Evolutionary conservation across 805 yeast genomes (phyloP).

Genomic region (Monosporozyma aquatica): DNA sequence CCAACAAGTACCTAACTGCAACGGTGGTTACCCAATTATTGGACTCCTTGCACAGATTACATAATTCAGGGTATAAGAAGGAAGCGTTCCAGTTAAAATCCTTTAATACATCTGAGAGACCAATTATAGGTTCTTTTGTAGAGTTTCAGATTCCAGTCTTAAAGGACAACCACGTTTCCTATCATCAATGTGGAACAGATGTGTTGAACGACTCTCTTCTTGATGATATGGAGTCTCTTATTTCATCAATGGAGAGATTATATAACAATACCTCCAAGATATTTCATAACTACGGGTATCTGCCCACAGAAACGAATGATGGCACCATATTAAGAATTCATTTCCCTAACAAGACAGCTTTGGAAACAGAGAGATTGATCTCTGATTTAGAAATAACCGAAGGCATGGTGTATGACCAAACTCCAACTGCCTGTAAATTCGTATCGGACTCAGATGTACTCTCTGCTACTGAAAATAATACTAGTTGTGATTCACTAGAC

Average conservation of each 20-base stretch:
- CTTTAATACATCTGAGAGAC: too few relatives aligned
- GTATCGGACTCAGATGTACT: too few relatives aligned
- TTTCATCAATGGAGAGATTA: constrained; percentile 1
- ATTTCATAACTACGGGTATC: constrained; percentile 51
- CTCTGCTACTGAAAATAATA: too few relatives aligned
- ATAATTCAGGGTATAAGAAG: neutral
- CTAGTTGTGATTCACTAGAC: neutral
- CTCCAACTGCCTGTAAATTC: too few relatives aligned
- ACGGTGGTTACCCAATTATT: neutral
- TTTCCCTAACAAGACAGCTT: constrained; percentile 62
- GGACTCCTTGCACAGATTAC: neutral
- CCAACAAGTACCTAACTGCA: neutral
- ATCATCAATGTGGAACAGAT: neutral
- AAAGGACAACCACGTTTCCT: constrained; percentile 4
- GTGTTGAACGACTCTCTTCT: constrained; percentile 1
- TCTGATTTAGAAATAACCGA: constrained; percentile 50
- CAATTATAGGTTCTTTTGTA: constrained; percentile 43
- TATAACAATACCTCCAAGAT: constrained; percentile 30
- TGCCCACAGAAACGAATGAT: constrained; percentile 45
- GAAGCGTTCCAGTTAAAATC: neutral
- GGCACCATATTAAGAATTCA: constrained; percentile 39
- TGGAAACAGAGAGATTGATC: constrained; percentile 47
- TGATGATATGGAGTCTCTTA: constrained; percentile 6
- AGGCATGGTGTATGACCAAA: constrained; percentile 38
- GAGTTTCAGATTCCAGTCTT: constrained; percentile 44